Evolutionary conservation across 2,329 filamentous ascomycete species (phyloP), one percentile per base, ranked within the genome.

Genomic region (Aspergillus sp.): DNA sequence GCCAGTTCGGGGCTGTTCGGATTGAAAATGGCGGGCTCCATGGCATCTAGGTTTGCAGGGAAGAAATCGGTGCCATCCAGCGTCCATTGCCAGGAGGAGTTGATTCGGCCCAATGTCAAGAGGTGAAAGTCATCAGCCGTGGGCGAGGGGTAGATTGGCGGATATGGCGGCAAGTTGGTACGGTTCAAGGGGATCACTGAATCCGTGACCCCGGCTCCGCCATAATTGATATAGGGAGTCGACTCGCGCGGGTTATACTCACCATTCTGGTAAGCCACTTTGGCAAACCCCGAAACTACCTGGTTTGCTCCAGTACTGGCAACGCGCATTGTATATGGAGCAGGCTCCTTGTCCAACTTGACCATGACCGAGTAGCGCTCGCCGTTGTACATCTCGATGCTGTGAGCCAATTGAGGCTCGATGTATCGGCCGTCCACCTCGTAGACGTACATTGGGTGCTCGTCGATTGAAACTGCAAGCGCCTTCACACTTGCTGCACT

Each of bases 161-260:
- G 77, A 55, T 69, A 80, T 1, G 73, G 72, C n/a, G 61, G 63
- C 33, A 73, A 71, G 2, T 50, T 50, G 29, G 52, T 59, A 47
- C 71, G 64, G 48, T 73, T 55, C 58, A 79, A 74, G 35, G 73
- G 54, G 12, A 63, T 58, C 10, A 77, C 67, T 4, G 63, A 64
- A 12, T 60, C 49, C 0, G 72, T 69, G 0, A 67, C 55, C 2
- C 70, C 70, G 5, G 50, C 49, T 19, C 80, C 79, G 2, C 69
- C 71, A 43, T 76, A 72, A 53, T 73, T 70, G 49, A 81, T 74
- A 46, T 67, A 76, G 0, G 74, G 60, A 1, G 59, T 52, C 0
- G 68, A 68, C 3, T 73, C 77, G 7, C 68, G 66, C 29, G 82
- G 66, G 39, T 80, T 68, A 58, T 83, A 79, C 7, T 73, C 70